These are phyloP conservation scores for Citrus medica DNA, from an alignment of 345 rosid species.

Conservation along the genomic window DNA sequence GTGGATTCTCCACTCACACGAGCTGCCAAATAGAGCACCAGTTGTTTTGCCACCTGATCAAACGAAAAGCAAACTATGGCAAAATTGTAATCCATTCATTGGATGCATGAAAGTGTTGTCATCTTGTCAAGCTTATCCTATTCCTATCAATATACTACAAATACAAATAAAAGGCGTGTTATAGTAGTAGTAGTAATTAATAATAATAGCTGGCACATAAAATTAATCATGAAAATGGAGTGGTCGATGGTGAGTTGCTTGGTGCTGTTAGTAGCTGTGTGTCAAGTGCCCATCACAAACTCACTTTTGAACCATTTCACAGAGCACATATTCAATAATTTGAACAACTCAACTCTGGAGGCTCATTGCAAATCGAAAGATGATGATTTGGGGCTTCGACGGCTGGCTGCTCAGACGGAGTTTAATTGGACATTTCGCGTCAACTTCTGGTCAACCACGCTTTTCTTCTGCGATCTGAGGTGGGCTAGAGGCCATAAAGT, in stretches of 20 bases:
- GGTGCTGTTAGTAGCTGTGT: background rate
- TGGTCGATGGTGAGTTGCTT: background rate
- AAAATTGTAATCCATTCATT: no score
- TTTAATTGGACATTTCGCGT: background rate
- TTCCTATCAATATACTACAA: no score
- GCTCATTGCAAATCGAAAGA: conserved; percentile 18
- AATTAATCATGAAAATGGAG: background rate
- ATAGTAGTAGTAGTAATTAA: no score
- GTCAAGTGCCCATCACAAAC: background rate
- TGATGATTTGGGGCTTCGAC: conserved; percentile 12
- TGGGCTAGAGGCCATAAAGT: background rate
- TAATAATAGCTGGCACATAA: no score
- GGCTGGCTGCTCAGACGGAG: background rate
- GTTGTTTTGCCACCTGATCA: no score
- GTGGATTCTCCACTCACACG: no score
- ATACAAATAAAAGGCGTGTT: no score
- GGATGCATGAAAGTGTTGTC: no score
- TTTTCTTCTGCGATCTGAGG: background rate
- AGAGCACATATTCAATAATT: conserved; percentile 8
- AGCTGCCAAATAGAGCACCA: no score
- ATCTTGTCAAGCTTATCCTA: no score
- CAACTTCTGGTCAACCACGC: background rate
- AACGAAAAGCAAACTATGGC: no score
- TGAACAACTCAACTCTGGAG: background rate
- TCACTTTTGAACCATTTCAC: background rate